A percentile compares a stretch with the other conserved stretches of the same genome.
Evolutionary conservation across 495 filamentous ascomycete species (phyloP).

Genomic region (Hamigera avellanea): DNA sequence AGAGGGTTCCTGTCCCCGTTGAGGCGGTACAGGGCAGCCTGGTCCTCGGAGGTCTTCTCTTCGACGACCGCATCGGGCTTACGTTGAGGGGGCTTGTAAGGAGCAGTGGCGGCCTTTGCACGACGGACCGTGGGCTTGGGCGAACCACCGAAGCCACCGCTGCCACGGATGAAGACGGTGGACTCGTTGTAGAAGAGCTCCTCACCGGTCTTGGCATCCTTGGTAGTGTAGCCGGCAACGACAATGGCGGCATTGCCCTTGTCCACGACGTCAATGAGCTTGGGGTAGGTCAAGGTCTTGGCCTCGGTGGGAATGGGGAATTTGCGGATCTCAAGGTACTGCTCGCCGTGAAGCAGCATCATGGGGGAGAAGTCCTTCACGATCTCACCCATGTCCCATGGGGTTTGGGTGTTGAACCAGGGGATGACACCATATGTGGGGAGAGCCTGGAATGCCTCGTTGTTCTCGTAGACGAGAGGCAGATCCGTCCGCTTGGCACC

Average conservation of each 20-base stretch:
- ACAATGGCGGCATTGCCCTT: conserved; percentile 89
- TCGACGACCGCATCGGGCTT: conserved; percentile 72
- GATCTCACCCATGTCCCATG: conserved; percentile 72
- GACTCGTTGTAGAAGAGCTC: conserved; percentile 95
- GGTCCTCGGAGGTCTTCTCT: conserved; percentile 84
- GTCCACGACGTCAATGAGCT: conserved; percentile 88
- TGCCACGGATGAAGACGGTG: conserved; percentile 83
- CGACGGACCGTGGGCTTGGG: conserved; percentile 56
- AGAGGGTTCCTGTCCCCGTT: conserved; percentile 90
- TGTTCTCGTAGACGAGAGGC: conserved; percentile 76
- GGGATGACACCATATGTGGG: conserved; percentile 94
- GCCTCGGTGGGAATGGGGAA: conserved; percentile 87
- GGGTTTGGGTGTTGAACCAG: conserved; percentile 71
- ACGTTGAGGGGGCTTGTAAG: conserved; percentile 69
- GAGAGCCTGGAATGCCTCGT: conserved; percentile 81
- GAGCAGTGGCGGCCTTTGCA: conserved; percentile 65
- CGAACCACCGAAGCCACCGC: conserved; percentile 82
- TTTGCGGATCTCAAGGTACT: conserved; percentile 92
- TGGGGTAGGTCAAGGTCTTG: conserved; percentile 67
- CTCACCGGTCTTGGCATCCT: conserved; percentile 65
- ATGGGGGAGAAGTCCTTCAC: conserved; percentile 94
- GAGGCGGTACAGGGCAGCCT: conserved; percentile 90
- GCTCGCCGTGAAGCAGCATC: conserved; percentile 98
- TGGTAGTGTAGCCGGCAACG: conserved; percentile 68
- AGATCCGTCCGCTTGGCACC: conserved; percentile 91